A percentile compares a stretch with the other conserved stretches of the same genome.
Conservation (phyloP, 768 basidiomycete species). For the Termitomyces sp. region DNA sequence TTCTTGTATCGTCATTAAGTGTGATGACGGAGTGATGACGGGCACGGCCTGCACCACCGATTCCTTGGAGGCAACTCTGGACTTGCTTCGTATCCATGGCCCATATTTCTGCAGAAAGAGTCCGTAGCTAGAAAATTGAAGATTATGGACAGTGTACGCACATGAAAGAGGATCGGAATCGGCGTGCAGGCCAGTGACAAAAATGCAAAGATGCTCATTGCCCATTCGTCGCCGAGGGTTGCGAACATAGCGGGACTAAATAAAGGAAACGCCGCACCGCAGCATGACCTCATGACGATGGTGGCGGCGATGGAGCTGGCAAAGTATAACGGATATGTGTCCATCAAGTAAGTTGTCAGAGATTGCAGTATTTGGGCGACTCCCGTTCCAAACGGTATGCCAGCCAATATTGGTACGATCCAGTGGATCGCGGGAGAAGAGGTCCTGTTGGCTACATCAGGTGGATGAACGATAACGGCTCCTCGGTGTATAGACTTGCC, state of each 20-base stretch:
- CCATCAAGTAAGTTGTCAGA: conserved; percentile 71
- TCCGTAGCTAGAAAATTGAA: not conserved
- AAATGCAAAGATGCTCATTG: conserved; percentile 53
- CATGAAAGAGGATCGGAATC: conserved; percentile 56
- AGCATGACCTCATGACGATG: conserved; percentile 61
- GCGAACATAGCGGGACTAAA: conserved; percentile 53
- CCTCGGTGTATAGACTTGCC: conserved; percentile 29
- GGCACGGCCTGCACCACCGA: conserved; percentile 7
- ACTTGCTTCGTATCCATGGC: conserved; percentile 43
- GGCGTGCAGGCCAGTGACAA: conserved; percentile 51
- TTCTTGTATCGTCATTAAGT: conserved; percentile 16
- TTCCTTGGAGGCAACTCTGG: conserved; percentile 44
- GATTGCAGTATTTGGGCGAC: conserved; percentile 65
- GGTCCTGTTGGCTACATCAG: conserved; percentile 37
- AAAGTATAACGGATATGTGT: conserved; percentile 63
- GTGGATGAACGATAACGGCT: not conserved
- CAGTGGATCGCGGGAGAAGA: conserved; percentile 53
- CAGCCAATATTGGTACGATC: conserved; percentile 67
- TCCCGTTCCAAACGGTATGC: conserved; percentile 64
- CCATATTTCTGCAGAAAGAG: conserved; percentile 46
- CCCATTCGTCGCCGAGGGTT: conserved; percentile 53
- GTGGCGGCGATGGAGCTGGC: conserved; percentile 71
- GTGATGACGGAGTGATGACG: conserved; percentile 6
- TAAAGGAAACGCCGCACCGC: conserved; percentile 63
- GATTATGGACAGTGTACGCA: conserved; percentile 25